phyloP scores from a whole-genome alignment of 2,329 filamentous ascomycete species.

The Aspergillus glaucus region DNA sequence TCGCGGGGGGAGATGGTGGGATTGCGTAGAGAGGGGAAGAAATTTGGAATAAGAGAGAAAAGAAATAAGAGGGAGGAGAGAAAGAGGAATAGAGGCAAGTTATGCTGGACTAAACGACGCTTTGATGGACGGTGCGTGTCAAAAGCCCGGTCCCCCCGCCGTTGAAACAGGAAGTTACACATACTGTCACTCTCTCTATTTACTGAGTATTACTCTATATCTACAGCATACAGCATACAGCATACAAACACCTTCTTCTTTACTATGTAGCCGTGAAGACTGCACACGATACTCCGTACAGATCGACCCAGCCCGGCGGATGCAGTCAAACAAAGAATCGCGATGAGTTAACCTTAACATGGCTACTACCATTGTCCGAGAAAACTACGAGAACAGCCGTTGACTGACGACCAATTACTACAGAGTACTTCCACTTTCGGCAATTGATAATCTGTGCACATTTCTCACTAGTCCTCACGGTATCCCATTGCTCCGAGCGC shows the following conservation, averaged over 20 bases:
- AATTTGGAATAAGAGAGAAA: neutral
- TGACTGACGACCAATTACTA: neutral
- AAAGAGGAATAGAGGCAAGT: conserved; percentile 1
- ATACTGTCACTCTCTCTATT: neutral
- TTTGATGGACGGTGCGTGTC: conserved; percentile 10
- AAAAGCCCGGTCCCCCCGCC: conserved; percentile 1
- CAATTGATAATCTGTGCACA: neutral
- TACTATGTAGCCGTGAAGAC: too few relatives aligned
- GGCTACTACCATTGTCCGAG: neutral
- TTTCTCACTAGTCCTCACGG: neutral
- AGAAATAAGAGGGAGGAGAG: conserved; percentile 1
- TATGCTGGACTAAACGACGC: conserved; percentile 5
- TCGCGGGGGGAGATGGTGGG: neutral
- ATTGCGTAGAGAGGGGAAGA: neutral
- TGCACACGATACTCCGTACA: too few relatives aligned
- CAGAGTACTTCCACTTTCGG: neutral
- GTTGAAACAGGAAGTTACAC: conserved; percentile 1
- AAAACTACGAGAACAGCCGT: neutral
- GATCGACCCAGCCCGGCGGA: too few relatives aligned
- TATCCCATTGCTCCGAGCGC: neutral
- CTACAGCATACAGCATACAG: too few relatives aligned
- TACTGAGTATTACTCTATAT: neutral
- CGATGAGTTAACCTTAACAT: too few relatives aligned
- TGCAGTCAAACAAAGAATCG: too few relatives aligned
- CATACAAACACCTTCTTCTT: too few relatives aligned